Conservation (phyloP, 2,329 filamentous ascomycete species). For the Thielaviopsis punctulata region DNA sequence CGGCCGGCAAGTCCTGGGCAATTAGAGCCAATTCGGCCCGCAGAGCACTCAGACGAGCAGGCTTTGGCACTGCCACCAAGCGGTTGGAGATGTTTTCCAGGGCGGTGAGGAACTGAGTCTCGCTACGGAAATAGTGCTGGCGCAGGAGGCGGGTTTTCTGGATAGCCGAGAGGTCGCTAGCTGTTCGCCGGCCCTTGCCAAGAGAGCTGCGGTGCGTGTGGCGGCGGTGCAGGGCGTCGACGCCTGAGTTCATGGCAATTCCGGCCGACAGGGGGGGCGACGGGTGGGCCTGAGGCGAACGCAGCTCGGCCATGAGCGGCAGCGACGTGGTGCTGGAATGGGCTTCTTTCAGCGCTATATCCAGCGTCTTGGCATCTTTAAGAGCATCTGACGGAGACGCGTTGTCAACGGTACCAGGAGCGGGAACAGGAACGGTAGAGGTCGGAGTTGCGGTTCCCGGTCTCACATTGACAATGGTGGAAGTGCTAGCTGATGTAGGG, state of each 20-base stretch:
- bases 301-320: slow-evolving; percentile 39
- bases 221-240: slow-evolving; percentile 34
- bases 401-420: neutral
- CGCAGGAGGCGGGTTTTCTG: slow-evolving; percentile 58
- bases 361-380: slow-evolving; percentile 32
- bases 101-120: slow-evolving; percentile 66
- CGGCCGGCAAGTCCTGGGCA: slow-evolving; percentile 63
- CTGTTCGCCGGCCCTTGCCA: slow-evolving; percentile 34
- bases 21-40: slow-evolving; percentile 68
- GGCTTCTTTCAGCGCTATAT: slow-evolving; percentile 38
- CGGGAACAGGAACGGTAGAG: neutral
- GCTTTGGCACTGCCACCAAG: slow-evolving; percentile 67
- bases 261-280: slow-evolving; percentile 41
- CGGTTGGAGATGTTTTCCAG: slow-evolving; percentile 73
- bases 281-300: slow-evolving; percentile 34
- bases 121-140: slow-evolving; percentile 68
- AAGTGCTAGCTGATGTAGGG: neutral
- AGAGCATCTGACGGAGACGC: neutral
- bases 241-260: slow-evolving; percentile 23
- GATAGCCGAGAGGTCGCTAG: slow-evolving; percentile 41
- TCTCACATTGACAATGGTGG: neutral
- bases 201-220: slow-evolving; percentile 38
- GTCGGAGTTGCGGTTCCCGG: slow-evolving; percentile 5
- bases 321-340: slow-evolving; percentile 51
- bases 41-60: slow-evolving; percentile 62